Evolutionary conservation across 2,329 filamentous ascomycete species (phyloP).

Genomic region (Apiospora saccharicola): DNA sequence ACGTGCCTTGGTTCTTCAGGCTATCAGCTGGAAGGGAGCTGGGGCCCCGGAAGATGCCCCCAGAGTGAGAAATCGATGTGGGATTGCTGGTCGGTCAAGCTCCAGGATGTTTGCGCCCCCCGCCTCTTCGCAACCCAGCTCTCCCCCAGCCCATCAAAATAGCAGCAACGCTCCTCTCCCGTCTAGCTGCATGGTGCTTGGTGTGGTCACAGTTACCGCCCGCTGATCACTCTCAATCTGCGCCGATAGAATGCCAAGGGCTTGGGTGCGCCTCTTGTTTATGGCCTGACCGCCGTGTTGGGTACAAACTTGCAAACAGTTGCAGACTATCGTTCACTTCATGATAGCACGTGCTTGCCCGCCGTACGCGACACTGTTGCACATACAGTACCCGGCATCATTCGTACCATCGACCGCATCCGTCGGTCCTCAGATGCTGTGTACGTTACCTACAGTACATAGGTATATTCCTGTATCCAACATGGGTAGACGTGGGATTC

Average conservation of each 20-base stretch:
- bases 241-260: conserved; percentile 13
- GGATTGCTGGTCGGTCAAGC: neutral
- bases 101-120: neutral
- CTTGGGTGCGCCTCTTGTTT: conserved; percentile 5
- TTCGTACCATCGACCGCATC: neutral
- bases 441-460: neutral
- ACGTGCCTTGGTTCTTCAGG: neutral
- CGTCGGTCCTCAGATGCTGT: neutral
- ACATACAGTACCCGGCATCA: neutral
- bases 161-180: neutral
- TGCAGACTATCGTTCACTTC: neutral
- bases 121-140: neutral
- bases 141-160: neutral
- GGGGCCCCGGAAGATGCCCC: neutral
- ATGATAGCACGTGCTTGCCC: neutral
- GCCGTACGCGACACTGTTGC: neutral
- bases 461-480: neutral
- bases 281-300: neutral
- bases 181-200: neutral
- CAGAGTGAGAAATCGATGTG: neutral
- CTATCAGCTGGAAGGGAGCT: neutral
- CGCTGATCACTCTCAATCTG: neutral
- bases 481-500: neutral
- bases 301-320: neutral
- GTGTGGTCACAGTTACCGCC: conserved; percentile 15